Base-by-base conservation (phyloP, 371 early-diverging fungal species). In the Haplosporangium sp. region DNA sequence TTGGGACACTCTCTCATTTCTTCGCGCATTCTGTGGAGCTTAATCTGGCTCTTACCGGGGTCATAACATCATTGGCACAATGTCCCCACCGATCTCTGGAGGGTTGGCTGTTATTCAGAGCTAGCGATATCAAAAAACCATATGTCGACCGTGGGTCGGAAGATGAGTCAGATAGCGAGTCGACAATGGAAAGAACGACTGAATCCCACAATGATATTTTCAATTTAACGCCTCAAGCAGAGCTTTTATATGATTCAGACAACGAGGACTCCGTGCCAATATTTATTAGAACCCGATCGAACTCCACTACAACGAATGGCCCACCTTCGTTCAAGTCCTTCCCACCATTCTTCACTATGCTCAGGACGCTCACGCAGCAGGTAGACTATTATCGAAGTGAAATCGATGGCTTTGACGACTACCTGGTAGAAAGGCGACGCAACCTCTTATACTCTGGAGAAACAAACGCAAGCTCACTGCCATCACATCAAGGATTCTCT, bases 21-120 rank as follows among this genome's bases (percentile, higher is more conserved):
- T 96, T 96, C 84, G 89, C 91, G 0, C 96, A 97, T 68, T 91
- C 95, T 8, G 90, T 92, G 34, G 93, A 94, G 61, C 89, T 96
- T 70, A 98, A 98, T 75, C 70, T 98, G 67, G 95, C 95, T 0
- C 84, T 98, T 39, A 96, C 97, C 0, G 96, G 95, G 6, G 94
- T 95, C 13, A 82, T 98, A 13, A 88, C 94, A 0, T 93, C 94
- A 4, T 85, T 98, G 53, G 93, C 92, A 0, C 76, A 89, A 4
- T 95, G 94, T 61, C 93, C 93, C 4, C 87, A 87, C 64, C 89
- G 94, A 27, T 91, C 92, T 35, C 79, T 94, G 42, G 94, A 94
- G 67, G 91, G 92, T 3, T 94, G 93, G 94, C 86, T 94, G 4
- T 84, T 92, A 4, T 94, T 94, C 76, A 85, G 84, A 40, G 89